phyloP scores from a whole-genome alignment of 495 filamentous ascomycete species.

The Rostrohypoxylon terebratum region DNA sequence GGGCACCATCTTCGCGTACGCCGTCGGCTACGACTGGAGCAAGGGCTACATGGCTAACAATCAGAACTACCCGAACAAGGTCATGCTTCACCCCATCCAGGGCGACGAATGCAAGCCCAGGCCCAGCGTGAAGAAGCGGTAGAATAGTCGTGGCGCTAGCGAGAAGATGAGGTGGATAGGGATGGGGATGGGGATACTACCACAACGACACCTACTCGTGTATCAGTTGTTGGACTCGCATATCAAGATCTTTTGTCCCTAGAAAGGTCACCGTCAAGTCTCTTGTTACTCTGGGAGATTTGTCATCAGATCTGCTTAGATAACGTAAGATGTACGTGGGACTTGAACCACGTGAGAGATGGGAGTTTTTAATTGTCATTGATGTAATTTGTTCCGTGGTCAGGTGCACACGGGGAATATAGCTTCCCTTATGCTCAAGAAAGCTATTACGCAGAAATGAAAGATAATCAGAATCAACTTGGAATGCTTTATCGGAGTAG shows the following conservation, averaged over 20 bases:
- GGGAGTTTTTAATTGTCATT: neutral
- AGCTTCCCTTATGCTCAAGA: neutral
- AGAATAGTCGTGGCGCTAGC: conserved; percentile 39
- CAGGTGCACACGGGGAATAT: neutral
- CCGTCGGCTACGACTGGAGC: conserved; percentile 94
- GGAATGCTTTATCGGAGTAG: neutral
- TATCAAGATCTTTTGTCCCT: too few relatives aligned
- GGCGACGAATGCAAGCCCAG: conserved; percentile 86
- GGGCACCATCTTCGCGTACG: conserved; percentile 88
- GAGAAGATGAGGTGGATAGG: neutral
- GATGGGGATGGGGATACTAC: too few relatives aligned
- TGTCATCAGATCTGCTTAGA: too few relatives aligned
- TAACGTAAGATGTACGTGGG: too few relatives aligned
- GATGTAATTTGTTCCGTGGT: neutral
- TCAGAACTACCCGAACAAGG: conserved; percentile 76
- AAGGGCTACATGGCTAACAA: conserved; percentile 84
- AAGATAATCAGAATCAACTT: neutral
- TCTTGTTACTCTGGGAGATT: too few relatives aligned
- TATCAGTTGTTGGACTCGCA: too few relatives aligned
- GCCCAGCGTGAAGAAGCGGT: conserved; percentile 77
- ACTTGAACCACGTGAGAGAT: neutral
- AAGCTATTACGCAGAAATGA: neutral
- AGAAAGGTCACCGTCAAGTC: too few relatives aligned
- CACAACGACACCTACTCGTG: too few relatives aligned
- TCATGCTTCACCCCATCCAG: conserved; percentile 84